Percentiles rank a stretch among this genome's conserved stretches.
Conservation (phyloP, 2,329 filamentous ascomycete genomes). For the Cephalotrichum gorgonifer region DNA sequence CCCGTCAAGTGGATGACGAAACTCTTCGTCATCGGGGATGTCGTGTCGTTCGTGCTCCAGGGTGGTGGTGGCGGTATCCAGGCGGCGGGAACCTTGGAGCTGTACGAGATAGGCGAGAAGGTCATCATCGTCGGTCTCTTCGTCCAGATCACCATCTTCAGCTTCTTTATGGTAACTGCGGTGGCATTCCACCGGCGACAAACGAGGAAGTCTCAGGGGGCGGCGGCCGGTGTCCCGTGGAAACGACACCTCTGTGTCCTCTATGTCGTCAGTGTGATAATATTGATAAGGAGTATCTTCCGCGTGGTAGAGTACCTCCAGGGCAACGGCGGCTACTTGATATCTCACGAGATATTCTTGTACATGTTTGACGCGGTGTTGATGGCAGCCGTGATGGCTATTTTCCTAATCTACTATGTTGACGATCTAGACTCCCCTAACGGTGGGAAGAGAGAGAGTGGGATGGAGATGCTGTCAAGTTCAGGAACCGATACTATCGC, state of each 20-base stretch:
- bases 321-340: constrained; percentile 27
- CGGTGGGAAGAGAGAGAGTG: background rate
- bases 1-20: constrained; percentile 34
- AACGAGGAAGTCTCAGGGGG: constrained; percentile 11
- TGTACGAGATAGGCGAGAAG: constrained; percentile 23
- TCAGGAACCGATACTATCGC: background rate
- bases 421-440: background rate
- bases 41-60: constrained; percentile 42
- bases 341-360: constrained; percentile 27
- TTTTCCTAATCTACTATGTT: constrained; percentile 20
- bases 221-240: constrained; percentile 14
- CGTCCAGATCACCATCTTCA: constrained; percentile 43
- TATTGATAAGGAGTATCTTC: constrained; percentile 34
- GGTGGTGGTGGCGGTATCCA: constrained; percentile 28
- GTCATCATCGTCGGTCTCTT: constrained; percentile 41
- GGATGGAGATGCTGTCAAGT: background rate
- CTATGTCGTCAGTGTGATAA: constrained; percentile 23
- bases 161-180: constrained; percentile 36
- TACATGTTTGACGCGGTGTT: constrained; percentile 32
- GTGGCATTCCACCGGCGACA: constrained; percentile 28
- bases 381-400: constrained; percentile 17
- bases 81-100: background rate
- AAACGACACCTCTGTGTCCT: constrained; percentile 18
- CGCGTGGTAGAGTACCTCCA: constrained; percentile 35
- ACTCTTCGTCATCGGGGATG: constrained; percentile 43